Evolutionary conservation across 116 monocot genomes (phyloP), one percentile per base, ranked within the genome.

Genomic region (Cymodocea nodosa): DNA sequence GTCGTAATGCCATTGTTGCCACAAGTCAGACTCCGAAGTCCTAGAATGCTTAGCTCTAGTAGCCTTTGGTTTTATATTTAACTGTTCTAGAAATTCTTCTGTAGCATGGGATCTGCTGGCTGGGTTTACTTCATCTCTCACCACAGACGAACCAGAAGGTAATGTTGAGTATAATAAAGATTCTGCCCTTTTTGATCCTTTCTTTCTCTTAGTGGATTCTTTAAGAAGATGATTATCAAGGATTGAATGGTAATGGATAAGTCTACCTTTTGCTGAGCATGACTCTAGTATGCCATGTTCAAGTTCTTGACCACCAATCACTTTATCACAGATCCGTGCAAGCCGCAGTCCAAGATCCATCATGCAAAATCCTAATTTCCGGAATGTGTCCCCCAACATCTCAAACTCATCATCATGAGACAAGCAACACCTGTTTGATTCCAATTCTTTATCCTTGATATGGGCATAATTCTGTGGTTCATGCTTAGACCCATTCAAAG

Each of bases 1-100:
- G 71, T 98, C 98, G 77, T 86, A 98, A 59, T 92, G 98, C 92
- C 92, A 98, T 71, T 98, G 86, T 64, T 98, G 98, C 98, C 98
- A 98, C 67, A 98, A 62, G 64, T 84, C 59, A 11, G 78, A 69
- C 10, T 72, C 66, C 23, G 73, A 80, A 65, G 72, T 54, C 57
- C 24, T 78, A 35, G 51, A 69, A 5, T 14, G 30, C 60, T 57
- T 50, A 71, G 15, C 36, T 74, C 50, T 23, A 59, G 12, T n/a
- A 61, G 54, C 54, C 50, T 64, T 35, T 6, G 54, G 56, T 20
- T 50, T 66, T 14, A n/a, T 10, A 52, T 44, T n/a, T 6, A 56
- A 53, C 17, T 66, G 58, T 58, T 70, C 66, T 49, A 51, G 18
- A 12, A 15, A 14, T 48, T 22, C 13, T 51, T 56, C 52, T 15